Evolutionary conservation across 176 grass and related monocot genomes (phyloP).

Genomic region (Eleusine coracana): DNA sequence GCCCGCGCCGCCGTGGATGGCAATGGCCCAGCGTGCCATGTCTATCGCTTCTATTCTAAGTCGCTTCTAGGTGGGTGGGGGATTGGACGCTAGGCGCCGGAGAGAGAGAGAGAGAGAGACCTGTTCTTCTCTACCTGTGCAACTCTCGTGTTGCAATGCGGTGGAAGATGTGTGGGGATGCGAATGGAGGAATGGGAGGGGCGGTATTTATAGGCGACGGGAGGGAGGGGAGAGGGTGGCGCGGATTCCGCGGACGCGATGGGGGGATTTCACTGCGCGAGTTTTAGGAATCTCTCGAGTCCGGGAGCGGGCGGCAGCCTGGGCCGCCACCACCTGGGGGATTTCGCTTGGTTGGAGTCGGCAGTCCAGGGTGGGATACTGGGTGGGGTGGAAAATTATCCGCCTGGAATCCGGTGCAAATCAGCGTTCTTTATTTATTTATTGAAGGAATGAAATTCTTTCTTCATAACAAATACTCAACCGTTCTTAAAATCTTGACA

Average conservation of each 20-base stretch:
- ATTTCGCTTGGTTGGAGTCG: background rate
- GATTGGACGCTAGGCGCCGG: background rate
- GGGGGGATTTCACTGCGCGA: background rate
- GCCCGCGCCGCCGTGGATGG: constrained; percentile 88
- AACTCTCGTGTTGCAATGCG: background rate
- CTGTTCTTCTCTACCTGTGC: background rate
- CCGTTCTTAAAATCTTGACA: too few relatives aligned
- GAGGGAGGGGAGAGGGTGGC: background rate
- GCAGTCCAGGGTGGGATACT: background rate
- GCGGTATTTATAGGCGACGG: constrained; percentile 52
- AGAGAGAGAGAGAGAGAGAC: too few relatives aligned
- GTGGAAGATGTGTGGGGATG: background rate
- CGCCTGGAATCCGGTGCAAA: background rate
- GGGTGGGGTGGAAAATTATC: background rate
- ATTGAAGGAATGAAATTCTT: background rate
- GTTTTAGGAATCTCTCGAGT: constrained; percentile 34
- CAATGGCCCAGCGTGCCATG: constrained; percentile 90
- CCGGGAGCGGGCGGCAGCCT: constrained; percentile 22
- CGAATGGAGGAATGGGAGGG: background rate
- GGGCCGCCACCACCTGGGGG: background rate
- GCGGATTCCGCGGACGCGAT: constrained; percentile 5
- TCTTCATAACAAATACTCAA: background rate
- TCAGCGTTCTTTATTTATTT: background rate
- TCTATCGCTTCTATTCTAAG: background rate
- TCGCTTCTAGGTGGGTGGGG: background rate